These are phyloP conservation scores for Amauroascus verrucosus DNA, from an alignment of 2,329 filamentous ascomycete species.

Conservation along the genomic window DNA sequence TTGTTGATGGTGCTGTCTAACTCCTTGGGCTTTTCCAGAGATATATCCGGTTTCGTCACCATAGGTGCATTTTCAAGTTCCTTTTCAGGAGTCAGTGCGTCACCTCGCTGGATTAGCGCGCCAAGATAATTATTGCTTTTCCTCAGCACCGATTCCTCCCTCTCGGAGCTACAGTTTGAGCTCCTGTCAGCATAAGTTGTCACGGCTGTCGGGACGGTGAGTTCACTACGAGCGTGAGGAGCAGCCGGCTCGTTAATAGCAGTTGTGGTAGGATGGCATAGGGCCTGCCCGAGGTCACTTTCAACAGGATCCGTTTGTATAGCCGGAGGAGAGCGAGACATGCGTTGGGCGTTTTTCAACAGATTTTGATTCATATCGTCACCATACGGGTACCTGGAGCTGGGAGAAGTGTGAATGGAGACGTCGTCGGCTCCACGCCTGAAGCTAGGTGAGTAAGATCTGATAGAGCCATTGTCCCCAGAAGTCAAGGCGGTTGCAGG, in stretches of 20 bases:
- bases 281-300: background rate
- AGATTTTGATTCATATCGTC: conserved; percentile 44
- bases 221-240: background rate
- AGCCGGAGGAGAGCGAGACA: conserved; percentile 47
- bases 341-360: conserved; percentile 47
- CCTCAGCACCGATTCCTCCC: conserved; percentile 25
- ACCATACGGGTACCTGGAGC: conserved; percentile 29
- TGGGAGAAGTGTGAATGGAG: conserved; percentile 45
- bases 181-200: background rate
- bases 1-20: background rate
- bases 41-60: conserved; percentile 18
- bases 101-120: conserved; percentile 29
- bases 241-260: background rate
- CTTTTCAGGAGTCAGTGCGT: background rate
- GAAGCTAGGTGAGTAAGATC: conserved; percentile 25
- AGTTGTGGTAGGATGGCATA: background rate
- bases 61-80: background rate
- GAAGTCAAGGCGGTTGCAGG: conserved; percentile 47
- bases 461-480: conserved; percentile 34
- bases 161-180: conserved; percentile 14
- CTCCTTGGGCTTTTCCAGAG: conserved; percentile 8
- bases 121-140: conserved; percentile 33
- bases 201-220: background rate
- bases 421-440: conserved; percentile 37
- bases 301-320: conserved; percentile 3